Percentiles rank a stretch among this genome's conserved stretches.
Evolutionary conservation across 2,329 filamentous ascomycete genomes (phyloP).

Genomic region (Westerdykella aurantiaca): DNA sequence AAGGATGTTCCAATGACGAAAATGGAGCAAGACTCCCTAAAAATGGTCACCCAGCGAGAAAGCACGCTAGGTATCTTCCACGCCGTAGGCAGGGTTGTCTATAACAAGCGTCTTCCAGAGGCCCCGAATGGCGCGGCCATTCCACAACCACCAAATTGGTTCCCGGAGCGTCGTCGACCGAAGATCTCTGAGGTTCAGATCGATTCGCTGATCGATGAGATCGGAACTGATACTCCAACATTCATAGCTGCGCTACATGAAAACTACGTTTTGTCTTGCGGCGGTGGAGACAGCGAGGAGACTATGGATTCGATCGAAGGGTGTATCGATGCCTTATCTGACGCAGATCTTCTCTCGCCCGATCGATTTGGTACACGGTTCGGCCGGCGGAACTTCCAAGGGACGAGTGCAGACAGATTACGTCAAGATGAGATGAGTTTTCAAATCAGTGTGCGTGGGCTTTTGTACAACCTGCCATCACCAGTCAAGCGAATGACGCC

Average conservation of each 20-base stretch:
- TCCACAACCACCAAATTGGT: slow-evolving; percentile 43
- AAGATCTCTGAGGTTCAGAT: slow-evolving; percentile 43
- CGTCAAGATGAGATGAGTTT: slow-evolving; percentile 94
- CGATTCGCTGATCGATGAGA: slow-evolving; percentile 82
- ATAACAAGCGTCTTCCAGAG: slow-evolving; percentile 74
- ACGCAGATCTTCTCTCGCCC: slow-evolving; percentile 77
- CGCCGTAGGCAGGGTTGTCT: slow-evolving; percentile 89
- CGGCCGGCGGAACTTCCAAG: slow-evolving; percentile 44
- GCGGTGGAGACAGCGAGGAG: slow-evolving; percentile 51
- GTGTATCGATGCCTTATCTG: slow-evolving; percentile 82
- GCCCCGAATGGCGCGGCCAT: slow-evolving; percentile 21
- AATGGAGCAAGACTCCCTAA: slow-evolving; percentile 72
- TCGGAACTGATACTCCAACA: slow-evolving; percentile 83
- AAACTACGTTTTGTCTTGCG: slow-evolving; percentile 85
- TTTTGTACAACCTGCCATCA: slow-evolving; percentile 76
- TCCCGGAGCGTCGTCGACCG: slow-evolving; percentile 41
- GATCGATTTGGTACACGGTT: slow-evolving; percentile 61
- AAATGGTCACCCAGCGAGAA: slow-evolving; percentile 79
- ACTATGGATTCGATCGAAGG: slow-evolving; percentile 73
- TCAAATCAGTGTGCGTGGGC: slow-evolving; percentile 78
- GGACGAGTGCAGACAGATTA: slow-evolving; percentile 61
- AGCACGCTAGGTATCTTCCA: slow-evolving; percentile 92
- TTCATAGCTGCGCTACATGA: slow-evolving; percentile 89
- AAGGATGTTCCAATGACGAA: slow-evolving; percentile 61
- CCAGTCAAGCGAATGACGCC: slow-evolving; percentile 64